Conservation (phyloP, 2,329 filamentous ascomycete genomes). For the Grosmannia huntii region DNA sequence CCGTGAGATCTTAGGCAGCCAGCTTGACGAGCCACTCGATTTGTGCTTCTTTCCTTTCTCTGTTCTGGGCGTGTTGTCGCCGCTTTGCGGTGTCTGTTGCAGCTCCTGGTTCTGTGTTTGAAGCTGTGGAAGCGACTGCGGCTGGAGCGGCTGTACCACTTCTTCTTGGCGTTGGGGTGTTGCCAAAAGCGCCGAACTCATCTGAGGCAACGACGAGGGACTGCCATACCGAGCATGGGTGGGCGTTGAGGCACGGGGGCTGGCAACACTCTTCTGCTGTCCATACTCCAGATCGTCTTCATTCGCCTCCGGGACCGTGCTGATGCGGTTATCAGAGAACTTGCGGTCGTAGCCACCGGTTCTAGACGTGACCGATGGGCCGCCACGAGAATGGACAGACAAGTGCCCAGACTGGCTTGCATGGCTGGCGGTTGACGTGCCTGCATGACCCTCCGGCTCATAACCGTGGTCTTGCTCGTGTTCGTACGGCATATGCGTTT, state of each 20-base stretch:
- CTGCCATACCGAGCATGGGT: conserved; percentile 23
- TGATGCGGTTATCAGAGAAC: conserved; percentile 68
- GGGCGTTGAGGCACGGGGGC: conserved; percentile 37
- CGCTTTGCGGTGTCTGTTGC: conserved; percentile 37
- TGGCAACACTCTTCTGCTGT: conserved; percentile 12
- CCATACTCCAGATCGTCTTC: conserved; percentile 53
- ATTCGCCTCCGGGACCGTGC: conserved; percentile 74
- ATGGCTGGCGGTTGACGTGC: conserved; percentile 59
- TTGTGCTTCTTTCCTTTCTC: conserved; percentile 82
- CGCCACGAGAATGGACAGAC: conserved; percentile 42
- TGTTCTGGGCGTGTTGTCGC: conserved; percentile 65
- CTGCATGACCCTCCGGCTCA: conserved; percentile 69
- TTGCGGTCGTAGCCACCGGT: conserved; percentile 38
- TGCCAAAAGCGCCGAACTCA: conserved; percentile 5
- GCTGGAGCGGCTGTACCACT: background rate
- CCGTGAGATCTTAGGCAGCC: conserved; percentile 84
- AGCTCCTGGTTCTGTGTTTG: background rate
- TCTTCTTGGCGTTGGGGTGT: conserved; percentile 31
- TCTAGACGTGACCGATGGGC: conserved; percentile 21
- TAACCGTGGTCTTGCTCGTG: conserved; percentile 63
- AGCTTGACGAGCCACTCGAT: conserved; percentile 63
- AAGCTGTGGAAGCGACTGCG: background rate
- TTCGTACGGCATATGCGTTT: conserved; percentile 49
- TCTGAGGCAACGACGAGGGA: conserved; percentile 5
- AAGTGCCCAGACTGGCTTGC: conserved; percentile 66